Conservation (phyloP, 2,329 filamentous ascomycete genomes). For the Exophiala oligosperma region DNA sequence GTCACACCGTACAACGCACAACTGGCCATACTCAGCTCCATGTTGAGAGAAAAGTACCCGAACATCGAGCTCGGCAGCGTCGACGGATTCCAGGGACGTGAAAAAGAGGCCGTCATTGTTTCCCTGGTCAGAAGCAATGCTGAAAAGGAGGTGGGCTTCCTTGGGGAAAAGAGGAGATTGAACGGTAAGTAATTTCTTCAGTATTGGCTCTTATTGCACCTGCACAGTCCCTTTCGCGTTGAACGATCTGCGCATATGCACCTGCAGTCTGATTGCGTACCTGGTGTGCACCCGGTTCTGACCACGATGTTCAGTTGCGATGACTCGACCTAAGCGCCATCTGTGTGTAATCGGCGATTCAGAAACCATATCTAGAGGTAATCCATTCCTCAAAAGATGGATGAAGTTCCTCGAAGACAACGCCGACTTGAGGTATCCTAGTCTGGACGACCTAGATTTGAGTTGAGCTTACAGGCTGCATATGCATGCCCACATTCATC, state of each 20-base stretch:
- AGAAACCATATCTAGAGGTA: slow-evolving; percentile 88
- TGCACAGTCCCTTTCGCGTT: neutral
- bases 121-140: slow-evolving; percentile 91
- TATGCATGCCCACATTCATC: neutral
- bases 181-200: slow-evolving; percentile 66
- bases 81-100: slow-evolving; percentile 93
- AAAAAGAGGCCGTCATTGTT: slow-evolving; percentile 93
- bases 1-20: slow-evolving; percentile 97
- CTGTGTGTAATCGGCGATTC: slow-evolving; percentile 91
- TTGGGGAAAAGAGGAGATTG: slow-evolving; percentile 85
- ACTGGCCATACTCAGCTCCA: slow-evolving; percentile 71
- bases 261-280: slow-evolving; percentile 29
- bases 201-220: slow-evolving; percentile 6
- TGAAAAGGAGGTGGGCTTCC: slow-evolving; percentile 84
- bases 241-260: slow-evolving; percentile 1
- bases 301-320: slow-evolving; percentile 66
- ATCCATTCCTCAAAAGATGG: slow-evolving; percentile 83
- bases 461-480: neutral
- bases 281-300: slow-evolving; percentile 6
- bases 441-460: slow-evolving; percentile 51
- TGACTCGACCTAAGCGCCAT: slow-evolving; percentile 91
- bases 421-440: slow-evolving; percentile 86
- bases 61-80: slow-evolving; percentile 94
- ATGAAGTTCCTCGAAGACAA: slow-evolving; percentile 89
- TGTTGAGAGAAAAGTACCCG: slow-evolving; percentile 77